Percentiles rank a stretch among this genome's conserved stretches.
These are phyloP conservation scores for Hypoxylon subgilvum DNA, from an alignment of 495 filamentous ascomycete genomes.

Conservation along the genomic window DNA sequence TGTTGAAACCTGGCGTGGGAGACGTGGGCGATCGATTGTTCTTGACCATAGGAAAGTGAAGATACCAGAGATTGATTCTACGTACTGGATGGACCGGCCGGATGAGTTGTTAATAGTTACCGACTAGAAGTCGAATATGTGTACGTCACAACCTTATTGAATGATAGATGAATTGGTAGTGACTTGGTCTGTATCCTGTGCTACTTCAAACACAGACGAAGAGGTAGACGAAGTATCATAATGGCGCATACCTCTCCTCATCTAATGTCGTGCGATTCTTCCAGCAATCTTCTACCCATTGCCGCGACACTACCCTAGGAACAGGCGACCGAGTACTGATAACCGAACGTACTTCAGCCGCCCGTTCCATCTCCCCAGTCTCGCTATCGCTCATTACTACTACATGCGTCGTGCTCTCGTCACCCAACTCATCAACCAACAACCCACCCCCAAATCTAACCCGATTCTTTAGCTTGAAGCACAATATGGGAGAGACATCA, in stretches of 20 bases:
- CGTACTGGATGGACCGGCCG: background rate
- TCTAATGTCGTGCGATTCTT: slow-evolving; percentile 77
- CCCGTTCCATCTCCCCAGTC: slow-evolving; percentile 42
- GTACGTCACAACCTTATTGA: no score
- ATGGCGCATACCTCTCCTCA: slow-evolving; percentile 68
- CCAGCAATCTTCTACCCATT: slow-evolving; percentile 86
- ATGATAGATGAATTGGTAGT: no score
- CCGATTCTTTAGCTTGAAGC: slow-evolving; percentile 49
- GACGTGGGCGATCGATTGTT: slow-evolving; percentile 94
- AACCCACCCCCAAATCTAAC: slow-evolving; percentile 70
- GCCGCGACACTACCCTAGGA: slow-evolving; percentile 71
- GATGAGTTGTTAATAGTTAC: slow-evolving; percentile 1
- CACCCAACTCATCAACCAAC: slow-evolving; percentile 53
- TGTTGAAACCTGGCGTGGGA: slow-evolving; percentile 89
- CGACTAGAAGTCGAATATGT: background rate
- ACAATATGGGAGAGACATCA: slow-evolving; percentile 26
- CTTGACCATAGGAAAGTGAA: slow-evolving; percentile 87
- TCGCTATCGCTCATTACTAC: slow-evolving; percentile 54
- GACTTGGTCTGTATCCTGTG: slow-evolving; percentile 1
- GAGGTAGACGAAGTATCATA: slow-evolving; percentile 18
- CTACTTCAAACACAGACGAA: background rate
- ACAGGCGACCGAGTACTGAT: slow-evolving; percentile 56
- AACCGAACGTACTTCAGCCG: slow-evolving; percentile 51
- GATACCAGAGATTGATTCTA: slow-evolving; percentile 6
- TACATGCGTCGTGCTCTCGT: slow-evolving; percentile 68